These are phyloP conservation scores for Candida chauliodis DNA, from an alignment of 805 yeast species.

Conservation along the genomic window DNA sequence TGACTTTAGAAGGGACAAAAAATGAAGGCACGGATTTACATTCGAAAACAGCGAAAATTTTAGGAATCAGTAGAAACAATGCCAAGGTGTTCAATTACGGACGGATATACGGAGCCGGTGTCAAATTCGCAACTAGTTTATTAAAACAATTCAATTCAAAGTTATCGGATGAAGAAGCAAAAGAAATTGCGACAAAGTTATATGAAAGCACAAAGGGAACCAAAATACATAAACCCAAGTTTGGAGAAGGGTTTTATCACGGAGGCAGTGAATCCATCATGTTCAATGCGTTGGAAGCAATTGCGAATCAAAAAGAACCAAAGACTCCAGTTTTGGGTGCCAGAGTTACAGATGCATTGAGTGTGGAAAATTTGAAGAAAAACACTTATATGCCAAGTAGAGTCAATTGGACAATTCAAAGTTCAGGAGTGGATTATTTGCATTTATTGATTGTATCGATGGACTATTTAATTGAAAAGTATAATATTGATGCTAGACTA, in stretches of 20 bases:
- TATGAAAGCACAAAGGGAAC: conserved; percentile 83
- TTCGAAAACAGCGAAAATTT: conserved; percentile 84
- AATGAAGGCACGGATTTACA: conserved; percentile 90
- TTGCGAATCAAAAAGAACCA: conserved; percentile 79
- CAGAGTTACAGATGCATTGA: conserved; percentile 82
- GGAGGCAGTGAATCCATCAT: conserved; percentile 95
- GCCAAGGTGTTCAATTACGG: conserved; percentile 97
- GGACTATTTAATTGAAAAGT: conserved; percentile 72
- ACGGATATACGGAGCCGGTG: conserved; percentile 96
- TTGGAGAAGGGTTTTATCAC: conserved; percentile 46
- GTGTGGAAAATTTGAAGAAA: conserved; percentile 57
- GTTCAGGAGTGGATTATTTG: conserved; percentile 95
- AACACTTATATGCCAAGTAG: conserved; percentile 80
- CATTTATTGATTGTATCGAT: conserved; percentile 82
- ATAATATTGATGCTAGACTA: conserved; percentile 69
- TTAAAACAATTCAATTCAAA: conserved; percentile 78
- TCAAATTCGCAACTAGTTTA: conserved; percentile 80
- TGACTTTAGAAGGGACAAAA: conserved; percentile 96
- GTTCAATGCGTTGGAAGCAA: conserved; percentile 82
- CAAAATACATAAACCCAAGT: conserved; percentile 14
- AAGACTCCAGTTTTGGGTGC: conserved; percentile 92
- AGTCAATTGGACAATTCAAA: conserved; percentile 96
- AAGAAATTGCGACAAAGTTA: conserved; percentile 56
- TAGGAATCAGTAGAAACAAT: conserved; percentile 85
- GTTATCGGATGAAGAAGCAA: conserved; percentile 65